Evolutionary conservation across 441 rosid genomes (phyloP).

Genomic region (Gossypium aridum): DNA sequence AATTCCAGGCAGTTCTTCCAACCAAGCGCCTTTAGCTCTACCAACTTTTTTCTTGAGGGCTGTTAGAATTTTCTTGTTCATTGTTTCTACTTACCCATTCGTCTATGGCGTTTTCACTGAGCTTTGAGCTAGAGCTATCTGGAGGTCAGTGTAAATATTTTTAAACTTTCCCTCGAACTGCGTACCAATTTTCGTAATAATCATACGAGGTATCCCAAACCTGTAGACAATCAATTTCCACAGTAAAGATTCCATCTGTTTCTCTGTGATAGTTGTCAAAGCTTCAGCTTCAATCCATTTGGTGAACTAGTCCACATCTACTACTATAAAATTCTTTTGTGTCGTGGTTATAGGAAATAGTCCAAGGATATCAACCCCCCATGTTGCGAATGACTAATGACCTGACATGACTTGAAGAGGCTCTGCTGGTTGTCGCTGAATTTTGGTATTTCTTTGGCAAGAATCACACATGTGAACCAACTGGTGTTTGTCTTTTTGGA

Average conservation of each 20-base stretch:
- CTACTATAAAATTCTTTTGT: neutral
- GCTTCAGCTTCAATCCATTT: neutral
- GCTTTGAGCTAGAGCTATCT: neutral
- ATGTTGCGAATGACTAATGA: neutral
- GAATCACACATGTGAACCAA: no score
- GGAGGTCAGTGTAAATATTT: neutral
- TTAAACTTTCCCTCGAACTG: no score
- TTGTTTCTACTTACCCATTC: neutral
- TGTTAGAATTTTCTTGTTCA: neutral
- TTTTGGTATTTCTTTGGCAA: neutral
- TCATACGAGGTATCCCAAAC: neutral
- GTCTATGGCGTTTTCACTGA: neutral
- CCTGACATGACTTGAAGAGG: neutral
- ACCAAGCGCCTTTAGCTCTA: neutral
- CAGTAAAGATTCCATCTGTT: neutral
- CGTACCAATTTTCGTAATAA: no score
- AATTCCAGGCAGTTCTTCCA: neutral
- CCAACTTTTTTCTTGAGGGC: neutral
- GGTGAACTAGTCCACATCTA: neutral
- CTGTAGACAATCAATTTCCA: neutral
- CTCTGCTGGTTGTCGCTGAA: neutral
- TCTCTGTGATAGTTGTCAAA: neutral
- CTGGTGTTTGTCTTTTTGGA: no score
- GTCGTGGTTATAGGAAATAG: neutral
- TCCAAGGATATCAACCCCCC: neutral